Evolutionary conservation across 495 filamentous ascomycete species (phyloP), one percentile per base, ranked within the genome.

Genomic region (Penicillium tannophilum): DNA sequence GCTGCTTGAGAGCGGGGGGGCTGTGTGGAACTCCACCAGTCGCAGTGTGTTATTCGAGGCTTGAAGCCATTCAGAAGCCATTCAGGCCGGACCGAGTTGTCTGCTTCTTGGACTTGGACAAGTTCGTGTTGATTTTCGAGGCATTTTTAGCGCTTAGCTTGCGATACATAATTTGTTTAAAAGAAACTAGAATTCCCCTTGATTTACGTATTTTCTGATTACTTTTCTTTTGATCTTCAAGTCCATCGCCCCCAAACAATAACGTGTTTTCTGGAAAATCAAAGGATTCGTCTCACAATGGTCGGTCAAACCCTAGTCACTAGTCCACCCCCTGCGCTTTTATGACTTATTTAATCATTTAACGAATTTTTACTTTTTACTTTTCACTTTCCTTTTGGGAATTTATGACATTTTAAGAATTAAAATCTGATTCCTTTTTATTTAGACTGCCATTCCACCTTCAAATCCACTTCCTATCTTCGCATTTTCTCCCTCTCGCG

Each of bases 211-310:
- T 9, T 47, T 23, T 4, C 26, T 11, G 45, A 10, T 47, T 23
- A 14, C 28, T 49, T n/a, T 30, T 49, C 11, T 9, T 31, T 50
- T 17, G 33, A 36, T 36, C 26, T 47, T 41, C 59, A 43, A 50
- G 11, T 20, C 24, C 58, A 24, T 50, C 53, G 36, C 52, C 47
- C 36, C 17, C 23, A 14, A 46, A 30, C 46, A 20, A 19, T 20
- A n/a, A 24, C 12, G 11, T n/a, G 17, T 24, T 24, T 44, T 16
- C 9, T 23, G 36, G 30, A 12, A 19, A 33, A 30, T 23, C 30
- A 36, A 56, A 60, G 60, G 56, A 63, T 57, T 60, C 63, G 63
- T 66, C 58, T 60, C 58, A 62, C 60, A n/a, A 68, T 68, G 65
- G 63, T 68, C 60, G 43, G 65, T 50, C 47, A 28, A 28, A 43